Conservation (phyloP, 306 rosid genomes). For the Morella rubra region DNA sequence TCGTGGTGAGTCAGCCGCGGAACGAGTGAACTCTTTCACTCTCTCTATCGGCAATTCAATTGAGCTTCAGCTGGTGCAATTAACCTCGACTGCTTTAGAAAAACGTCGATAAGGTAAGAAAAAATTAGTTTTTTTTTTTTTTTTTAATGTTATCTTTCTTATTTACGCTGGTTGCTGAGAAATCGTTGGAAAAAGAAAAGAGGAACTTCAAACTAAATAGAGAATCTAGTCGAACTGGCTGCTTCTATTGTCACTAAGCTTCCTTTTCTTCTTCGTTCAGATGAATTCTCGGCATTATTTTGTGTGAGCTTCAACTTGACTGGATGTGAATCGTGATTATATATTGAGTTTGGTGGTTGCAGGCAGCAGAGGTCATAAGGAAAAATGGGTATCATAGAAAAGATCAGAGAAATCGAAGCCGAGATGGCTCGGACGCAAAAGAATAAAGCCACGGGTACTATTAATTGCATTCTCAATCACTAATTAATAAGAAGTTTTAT, state of each 20-base stretch:
- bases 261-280: background rate
- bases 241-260: background rate
- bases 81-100: background rate
- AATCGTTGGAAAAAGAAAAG: background rate
- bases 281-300: background rate
- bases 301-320: constrained; percentile 4
- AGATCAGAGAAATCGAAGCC: constrained; percentile 96
- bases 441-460: constrained; percentile 88
- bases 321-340: background rate
- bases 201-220: background rate
- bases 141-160: background rate
- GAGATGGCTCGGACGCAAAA: constrained; percentile 99
- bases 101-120: too few species aligned
- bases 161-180: background rate
- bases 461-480: background rate
- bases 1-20: constrained; percentile 37
- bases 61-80: background rate
- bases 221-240: background rate
- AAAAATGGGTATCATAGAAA: constrained; percentile 91
- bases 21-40: background rate
- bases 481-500: background rate
- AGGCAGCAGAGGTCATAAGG: constrained; percentile 36
- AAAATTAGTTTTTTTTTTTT: background rate
- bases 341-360: constrained; percentile 25
- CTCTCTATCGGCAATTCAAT: background rate